Percentiles rank a stretch among this genome's conserved stretches.
Conservation (phyloP, 2,329 filamentous ascomycete genomes). For the Fusarium sacchari region DNA sequence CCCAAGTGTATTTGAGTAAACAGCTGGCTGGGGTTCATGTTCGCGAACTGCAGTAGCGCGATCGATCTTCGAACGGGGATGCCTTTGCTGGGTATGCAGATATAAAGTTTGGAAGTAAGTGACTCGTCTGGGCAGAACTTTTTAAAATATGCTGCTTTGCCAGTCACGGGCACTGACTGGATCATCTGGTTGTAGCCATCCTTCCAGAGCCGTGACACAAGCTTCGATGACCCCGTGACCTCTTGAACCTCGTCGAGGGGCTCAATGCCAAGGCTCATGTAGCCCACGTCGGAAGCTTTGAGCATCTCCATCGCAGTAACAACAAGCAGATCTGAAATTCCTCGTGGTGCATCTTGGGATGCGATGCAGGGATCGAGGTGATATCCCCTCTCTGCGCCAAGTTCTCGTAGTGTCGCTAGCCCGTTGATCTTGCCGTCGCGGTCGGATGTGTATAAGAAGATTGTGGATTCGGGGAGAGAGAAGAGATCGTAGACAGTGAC, state of each 20-base stretch:
- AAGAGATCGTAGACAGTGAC: constrained; percentile 11
- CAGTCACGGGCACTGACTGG: background rate
- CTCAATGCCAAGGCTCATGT: constrained; percentile 4
- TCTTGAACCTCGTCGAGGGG: background rate
- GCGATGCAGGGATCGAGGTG: constrained; percentile 18
- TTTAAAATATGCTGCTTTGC: constrained; percentile 3
- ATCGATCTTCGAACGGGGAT: background rate
- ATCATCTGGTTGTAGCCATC: constrained; percentile 5
- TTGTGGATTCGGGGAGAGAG: background rate
- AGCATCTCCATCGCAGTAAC: background rate
- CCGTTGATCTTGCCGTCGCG: background rate
- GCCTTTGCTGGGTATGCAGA: constrained; percentile 2
- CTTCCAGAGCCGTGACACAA: constrained; percentile 10
- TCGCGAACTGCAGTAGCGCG: constrained; percentile 15
- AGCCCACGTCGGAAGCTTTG: background rate
- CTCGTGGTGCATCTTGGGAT: background rate
- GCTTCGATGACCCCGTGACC: background rate
- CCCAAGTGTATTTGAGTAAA: background rate
- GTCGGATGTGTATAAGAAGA: background rate
- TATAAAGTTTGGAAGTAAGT: constrained; percentile 1
- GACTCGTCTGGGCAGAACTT: constrained; percentile 9
- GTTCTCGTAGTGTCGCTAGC: constrained; percentile 7
- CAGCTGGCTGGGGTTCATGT: background rate
- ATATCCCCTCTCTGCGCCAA: constrained; percentile 1
- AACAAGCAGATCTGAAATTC: constrained; percentile 8